Evolutionary conservation across 768 basidiomycete genomes (phyloP).

Genomic region (Tricholoma sp.): DNA sequence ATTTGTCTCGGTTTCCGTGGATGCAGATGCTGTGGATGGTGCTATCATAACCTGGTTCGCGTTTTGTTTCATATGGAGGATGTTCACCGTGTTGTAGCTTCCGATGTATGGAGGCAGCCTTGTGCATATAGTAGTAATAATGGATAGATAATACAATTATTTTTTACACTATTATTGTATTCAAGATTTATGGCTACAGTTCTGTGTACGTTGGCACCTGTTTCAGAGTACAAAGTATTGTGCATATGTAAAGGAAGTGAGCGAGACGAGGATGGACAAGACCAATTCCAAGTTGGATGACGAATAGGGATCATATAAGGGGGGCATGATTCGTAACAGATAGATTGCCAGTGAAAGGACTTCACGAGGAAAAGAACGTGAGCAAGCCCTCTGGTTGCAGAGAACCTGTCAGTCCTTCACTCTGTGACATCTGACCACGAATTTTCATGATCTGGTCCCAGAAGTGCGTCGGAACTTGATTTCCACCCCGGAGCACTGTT

Average conservation of each 20-base stretch:
- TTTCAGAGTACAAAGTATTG: too few species aligned
- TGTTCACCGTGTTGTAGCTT: too few species aligned
- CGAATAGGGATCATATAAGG: not conserved
- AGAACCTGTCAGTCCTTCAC: constrained; percentile 5
- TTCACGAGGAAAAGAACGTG: constrained; percentile 16
- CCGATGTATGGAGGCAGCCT: too few species aligned
- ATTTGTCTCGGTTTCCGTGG: too few species aligned
- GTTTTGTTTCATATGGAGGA: too few species aligned
- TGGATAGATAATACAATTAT: not conserved
- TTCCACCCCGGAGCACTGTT: constrained; percentile 36
- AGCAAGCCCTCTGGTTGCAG: constrained; percentile 18
- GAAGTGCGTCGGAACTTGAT: constrained; percentile 37
- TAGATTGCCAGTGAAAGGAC: not conserved
- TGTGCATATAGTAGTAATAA: too few species aligned
- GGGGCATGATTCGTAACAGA: not conserved
- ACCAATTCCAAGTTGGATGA: not conserved
- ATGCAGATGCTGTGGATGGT: too few species aligned
- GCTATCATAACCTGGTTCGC: too few species aligned
- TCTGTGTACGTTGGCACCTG: not conserved
- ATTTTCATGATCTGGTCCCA: constrained; percentile 47
- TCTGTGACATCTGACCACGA: constrained; percentile 18
- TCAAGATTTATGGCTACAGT: not conserved
- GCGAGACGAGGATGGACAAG: not conserved
- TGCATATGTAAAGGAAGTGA: too few species aligned
- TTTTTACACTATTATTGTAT: not conserved